Evolutionary conservation across 495 filamentous ascomycete species (phyloP), one percentile per base, ranked within the genome.

Genomic region (Podospora tetraspora): DNA sequence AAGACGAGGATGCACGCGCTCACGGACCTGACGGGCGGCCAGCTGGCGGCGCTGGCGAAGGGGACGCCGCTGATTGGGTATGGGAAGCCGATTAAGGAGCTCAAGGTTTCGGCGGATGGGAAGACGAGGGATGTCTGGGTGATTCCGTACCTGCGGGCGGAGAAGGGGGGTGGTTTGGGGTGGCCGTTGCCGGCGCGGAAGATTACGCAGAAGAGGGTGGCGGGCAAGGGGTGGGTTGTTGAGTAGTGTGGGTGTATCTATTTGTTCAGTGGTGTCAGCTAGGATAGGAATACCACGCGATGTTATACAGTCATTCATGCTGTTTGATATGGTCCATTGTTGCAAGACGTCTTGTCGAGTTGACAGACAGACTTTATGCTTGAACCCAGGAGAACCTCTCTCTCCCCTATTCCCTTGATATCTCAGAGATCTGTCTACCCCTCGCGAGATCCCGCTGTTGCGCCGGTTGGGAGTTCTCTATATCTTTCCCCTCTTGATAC

Each of bases 1-100:
- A 94, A 90, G 82, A 92, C 92, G 27, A 80, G 96, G 12, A 95
- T 98, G 92, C 92, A 92, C 74, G 86, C 94, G 0, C 83, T 99
- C 19, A 94, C 92, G 5, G 84, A 90, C 29, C 82, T 96, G 6
- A 91, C 87, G 23, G 90, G 86, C 8, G 81, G 84, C 11, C 91
- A 94, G 74, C 84, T 99, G n/a, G 86, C 92, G 13, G 86, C 86
- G 11, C 79, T 98, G 61, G 91, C 93, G 6, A 89, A 91, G 74
- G 91, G 91, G 11, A 97, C 95, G 16, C 92, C 94, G 67, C 81
- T 98, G 66, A 76, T 98, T 25, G 84, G 85, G 56, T 94, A 94
- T 69, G 90, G 92, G 0, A 99, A 98, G 82, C 96, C 95, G 3
- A 87, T 97, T 52, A 96, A 94, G 81, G 88, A 91, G 71, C 74